Percentiles rank a stretch among this genome's conserved stretches.
phyloP scores from a whole-genome alignment of 176 grass and related monocot genomes.

The Raddia distichophylla region DNA sequence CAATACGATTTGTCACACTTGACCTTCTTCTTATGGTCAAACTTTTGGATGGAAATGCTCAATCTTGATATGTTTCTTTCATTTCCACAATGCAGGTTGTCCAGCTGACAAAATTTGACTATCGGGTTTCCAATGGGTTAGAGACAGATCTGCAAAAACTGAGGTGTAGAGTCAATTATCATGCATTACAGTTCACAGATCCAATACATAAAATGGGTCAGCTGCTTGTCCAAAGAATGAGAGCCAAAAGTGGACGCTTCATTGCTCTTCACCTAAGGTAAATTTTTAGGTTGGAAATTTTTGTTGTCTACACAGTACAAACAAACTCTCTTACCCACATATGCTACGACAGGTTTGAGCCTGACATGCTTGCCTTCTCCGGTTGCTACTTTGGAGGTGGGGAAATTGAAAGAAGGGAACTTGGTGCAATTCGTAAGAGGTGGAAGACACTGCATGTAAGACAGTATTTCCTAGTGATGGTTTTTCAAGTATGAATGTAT shows the following conservation, averaged over 20 bases:
- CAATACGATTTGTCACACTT: conserved; percentile 8
- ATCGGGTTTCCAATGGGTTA: conserved; percentile 76
- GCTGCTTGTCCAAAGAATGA: conserved; percentile 72
- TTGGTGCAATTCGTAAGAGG: conserved; percentile 80
- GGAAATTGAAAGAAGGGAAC: conserved; percentile 83
- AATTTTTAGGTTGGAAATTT: background rate
- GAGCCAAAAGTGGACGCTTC: conserved; percentile 57
- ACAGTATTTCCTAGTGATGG: conserved; percentile 21
- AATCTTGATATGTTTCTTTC: conserved; percentile 28
- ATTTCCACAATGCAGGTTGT: conserved; percentile 61
- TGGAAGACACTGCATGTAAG: conserved; percentile 93
- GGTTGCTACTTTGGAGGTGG: conserved; percentile 98
- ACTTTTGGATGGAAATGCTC: conserved; percentile 3
- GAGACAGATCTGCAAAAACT: conserved; percentile 85
- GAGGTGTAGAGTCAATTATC: conserved; percentile 94
- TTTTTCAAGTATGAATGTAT: conserved; percentile 4
- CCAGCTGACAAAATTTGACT: conserved; percentile 85
- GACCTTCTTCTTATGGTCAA: background rate
- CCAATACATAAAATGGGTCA: conserved; percentile 78
- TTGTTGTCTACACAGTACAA: background rate
- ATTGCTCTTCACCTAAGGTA: conserved; percentile 93
- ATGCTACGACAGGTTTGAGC: conserved; percentile 76
- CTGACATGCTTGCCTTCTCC: conserved; percentile 99
- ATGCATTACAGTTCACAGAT: conserved; percentile 80
- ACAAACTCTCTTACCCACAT: conserved; percentile 5